A percentile compares a stretch with the other conserved stretches of the same genome.
These are phyloP conservation scores for Gigaspora rosea DNA, from an alignment of 192 early-diverging fungal genomes.

Conservation along the genomic window DNA sequence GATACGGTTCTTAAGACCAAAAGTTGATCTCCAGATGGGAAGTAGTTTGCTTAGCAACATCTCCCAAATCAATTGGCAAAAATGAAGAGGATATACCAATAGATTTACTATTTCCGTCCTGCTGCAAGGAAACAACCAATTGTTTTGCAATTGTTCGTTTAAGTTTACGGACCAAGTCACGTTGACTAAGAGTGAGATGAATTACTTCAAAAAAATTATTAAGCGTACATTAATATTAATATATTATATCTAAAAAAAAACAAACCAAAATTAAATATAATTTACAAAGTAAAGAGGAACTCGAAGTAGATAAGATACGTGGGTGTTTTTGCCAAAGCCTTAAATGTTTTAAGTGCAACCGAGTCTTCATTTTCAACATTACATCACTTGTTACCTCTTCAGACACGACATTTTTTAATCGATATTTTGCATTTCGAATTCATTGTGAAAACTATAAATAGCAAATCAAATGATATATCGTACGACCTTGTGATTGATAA, in stretches of 20 bases:
- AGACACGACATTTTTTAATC: too few relatives aligned
- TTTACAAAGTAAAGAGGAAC: neutral
- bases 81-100: constrained; percentile 16
- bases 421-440: too few relatives aligned
- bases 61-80: constrained; percentile 36
- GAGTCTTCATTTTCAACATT: neutral
- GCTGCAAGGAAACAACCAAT: constrained; percentile 39
- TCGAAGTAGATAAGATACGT: neutral
- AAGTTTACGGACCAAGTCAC: constrained; percentile 55
- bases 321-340: neutral
- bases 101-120: constrained; percentile 35
- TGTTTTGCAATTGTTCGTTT: constrained; percentile 48
- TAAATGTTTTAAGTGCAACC: neutral
- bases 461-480: too few relatives aligned
- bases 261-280: neutral
- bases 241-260: neutral
- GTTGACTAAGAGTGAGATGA: constrained; percentile 44
- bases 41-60: constrained; percentile 35
- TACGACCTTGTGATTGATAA: too few relatives aligned
- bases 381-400: too few relatives aligned
- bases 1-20: constrained; percentile 45
- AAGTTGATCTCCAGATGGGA: constrained; percentile 44
- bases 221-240: neutral
- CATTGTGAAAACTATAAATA: too few relatives aligned
- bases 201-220: constrained; percentile 28